Conservation (phyloP, 768 basidiomycete genomes). For the Piloderma croceum region DNA sequence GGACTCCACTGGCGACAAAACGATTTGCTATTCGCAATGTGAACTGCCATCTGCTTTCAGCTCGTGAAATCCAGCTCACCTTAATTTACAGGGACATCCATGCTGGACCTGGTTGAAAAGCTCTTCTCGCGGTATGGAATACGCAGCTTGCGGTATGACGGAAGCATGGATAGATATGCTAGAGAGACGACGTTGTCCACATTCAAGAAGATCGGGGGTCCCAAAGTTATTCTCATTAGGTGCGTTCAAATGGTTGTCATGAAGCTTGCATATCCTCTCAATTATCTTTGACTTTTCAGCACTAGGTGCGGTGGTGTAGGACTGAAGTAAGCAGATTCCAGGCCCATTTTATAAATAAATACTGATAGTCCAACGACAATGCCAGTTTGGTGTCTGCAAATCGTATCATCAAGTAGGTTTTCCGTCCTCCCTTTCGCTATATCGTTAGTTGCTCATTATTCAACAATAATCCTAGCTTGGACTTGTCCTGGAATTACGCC, state of each 20-base stretch:
- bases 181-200: slow-evolving; percentile 45
- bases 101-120: slow-evolving; percentile 62
- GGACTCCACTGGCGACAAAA: slow-evolving; percentile 60
- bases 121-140: slow-evolving; percentile 55
- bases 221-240: slow-evolving; percentile 65
- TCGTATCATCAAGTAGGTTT: slow-evolving; percentile 58
- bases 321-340: no score
- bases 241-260: slow-evolving; percentile 17
- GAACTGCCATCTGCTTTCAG: slow-evolving; percentile 13
- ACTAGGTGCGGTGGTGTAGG: slow-evolving; percentile 70
- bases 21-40: slow-evolving; percentile 71
- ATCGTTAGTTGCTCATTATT: background rate
- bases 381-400: slow-evolving; percentile 64
- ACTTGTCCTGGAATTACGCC: slow-evolving; percentile 71
- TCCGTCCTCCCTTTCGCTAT: background rate
- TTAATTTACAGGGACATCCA: slow-evolving; percentile 54
- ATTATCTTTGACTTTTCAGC: slow-evolving; percentile 21
- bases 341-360: no score
- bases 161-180: slow-evolving; percentile 52
- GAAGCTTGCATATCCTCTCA: background rate
- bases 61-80: no score
- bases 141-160: slow-evolving; percentile 56
- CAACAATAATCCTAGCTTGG: slow-evolving; percentile 40
- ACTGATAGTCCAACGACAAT: slow-evolving; percentile 9
- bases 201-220: slow-evolving; percentile 53